Evolutionary conservation across 495 filamentous ascomycete species (phyloP), one percentile per base, ranked within the genome.

Genomic region (Xylaria intraflava): DNA sequence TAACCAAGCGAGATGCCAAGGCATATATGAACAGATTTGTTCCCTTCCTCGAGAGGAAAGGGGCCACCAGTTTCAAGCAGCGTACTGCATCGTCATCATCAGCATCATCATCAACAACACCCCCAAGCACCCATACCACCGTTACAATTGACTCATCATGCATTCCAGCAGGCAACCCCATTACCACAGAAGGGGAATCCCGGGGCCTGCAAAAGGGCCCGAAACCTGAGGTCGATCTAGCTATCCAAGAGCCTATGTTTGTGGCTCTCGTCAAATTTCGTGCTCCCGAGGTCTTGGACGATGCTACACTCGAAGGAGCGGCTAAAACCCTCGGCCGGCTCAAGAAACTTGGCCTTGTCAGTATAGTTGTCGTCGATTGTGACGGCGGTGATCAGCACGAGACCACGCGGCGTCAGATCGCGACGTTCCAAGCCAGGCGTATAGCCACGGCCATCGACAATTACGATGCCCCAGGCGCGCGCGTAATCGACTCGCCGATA

Each of bases 1-100:
- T 90, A 1, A 96, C 92, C 1, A 92, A 88, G 68, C 83, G 91
- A 49, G 91, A 96, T 69, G 92, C 90, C 40, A 89, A 85, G 67
- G 83, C 86, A 8, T 96, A 95, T 62, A 74, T 96, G 8, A 82
- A 89, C 50, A 88, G 84, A 30, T 89, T 93, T 67, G 83, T 82
- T 38, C 77, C 78, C 41, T 62, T 62, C 49, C 69, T 56, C 51
- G 76, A 57, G 67, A 76, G 62, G 39, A 71, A 70, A 42, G 62
- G 58, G 7, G 65, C 67, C 19, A 66, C 65, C 2, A 61, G 49
- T 20, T 66, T 69, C 22, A 67, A 61, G 31, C 61, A 72, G 3
- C 70, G 62, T 6, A 43, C 24, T n/a, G 65, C 69, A 17, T n/a
- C n/a, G n/a, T n/a, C n/a, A n/a, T n/a, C n/a, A n/a, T n/a, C n/a